These are phyloP conservation scores for Ophiostoma quercus DNA, from an alignment of 2,329 filamentous ascomycete genomes.

Conservation along the genomic window DNA sequence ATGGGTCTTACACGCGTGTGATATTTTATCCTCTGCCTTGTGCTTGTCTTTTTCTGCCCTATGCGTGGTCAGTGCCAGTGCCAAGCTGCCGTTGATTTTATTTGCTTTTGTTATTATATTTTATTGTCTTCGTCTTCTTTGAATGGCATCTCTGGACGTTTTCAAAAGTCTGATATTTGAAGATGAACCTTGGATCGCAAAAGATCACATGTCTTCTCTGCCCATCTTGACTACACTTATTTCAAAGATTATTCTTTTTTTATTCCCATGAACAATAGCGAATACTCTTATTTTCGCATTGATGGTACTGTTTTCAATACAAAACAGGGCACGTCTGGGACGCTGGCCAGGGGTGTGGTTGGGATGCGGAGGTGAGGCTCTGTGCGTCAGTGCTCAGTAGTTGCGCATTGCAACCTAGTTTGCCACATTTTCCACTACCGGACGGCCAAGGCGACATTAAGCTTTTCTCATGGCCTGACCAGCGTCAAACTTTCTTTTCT, in stretches of 20 bases:
- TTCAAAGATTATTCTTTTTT: background rate
- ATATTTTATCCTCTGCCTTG: background rate
- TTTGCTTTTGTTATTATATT: background rate
- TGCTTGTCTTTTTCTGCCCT: background rate
- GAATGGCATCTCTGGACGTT: too few relatives aligned
- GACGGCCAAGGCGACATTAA: background rate
- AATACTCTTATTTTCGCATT: conserved; percentile 18
- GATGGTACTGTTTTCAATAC: conserved; percentile 23
- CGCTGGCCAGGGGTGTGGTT: background rate
- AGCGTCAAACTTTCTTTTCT: background rate
- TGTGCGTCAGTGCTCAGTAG: conserved; percentile 20
- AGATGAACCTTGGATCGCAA: too few relatives aligned
- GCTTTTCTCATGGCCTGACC: background rate
- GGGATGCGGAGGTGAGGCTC: conserved; percentile 17
- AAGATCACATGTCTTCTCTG: too few relatives aligned
- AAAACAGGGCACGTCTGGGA: conserved; percentile 26
- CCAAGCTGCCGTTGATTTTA: background rate
- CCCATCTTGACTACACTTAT: too few relatives aligned
- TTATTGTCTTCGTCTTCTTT: too few relatives aligned
- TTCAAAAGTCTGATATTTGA: too few relatives aligned
- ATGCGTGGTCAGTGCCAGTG: background rate
- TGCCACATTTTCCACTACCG: background rate
- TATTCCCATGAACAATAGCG: background rate
- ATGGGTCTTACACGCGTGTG: background rate
- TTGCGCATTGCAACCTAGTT: background rate